Evolutionary conservation across 2,329 filamentous ascomycete species (phyloP), one percentile per base, ranked within the genome.

Genomic region (Helminthosporium solani): DNA sequence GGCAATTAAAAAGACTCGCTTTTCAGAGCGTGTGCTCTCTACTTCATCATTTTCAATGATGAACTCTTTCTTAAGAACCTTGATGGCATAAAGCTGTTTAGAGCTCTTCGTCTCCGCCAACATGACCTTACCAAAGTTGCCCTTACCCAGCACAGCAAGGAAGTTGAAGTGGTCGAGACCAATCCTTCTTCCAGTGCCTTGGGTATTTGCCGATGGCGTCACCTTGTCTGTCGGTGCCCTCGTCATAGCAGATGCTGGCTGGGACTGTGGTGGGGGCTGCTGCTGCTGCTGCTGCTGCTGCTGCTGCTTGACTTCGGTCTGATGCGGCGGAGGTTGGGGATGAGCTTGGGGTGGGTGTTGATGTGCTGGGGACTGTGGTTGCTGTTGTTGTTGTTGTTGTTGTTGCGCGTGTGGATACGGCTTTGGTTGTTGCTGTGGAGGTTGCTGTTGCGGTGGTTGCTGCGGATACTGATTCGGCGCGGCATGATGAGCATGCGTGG

Each of bases 61-160:
- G 70, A 99, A 99, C 71, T 99, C 94, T 76, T 99, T 99, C 81
- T 99, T 99, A 59, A 99, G 76, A 30, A 99, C 94, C 74, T 99
- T 99, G 73, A 99, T 99, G 46, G 94, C 94, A 69, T 97, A 99
- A 7, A 99, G 78, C 70, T 92, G 88, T 71, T 91, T 89, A 8
- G 88, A 85, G 44, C 84, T 85, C 78, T 99, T 99, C 1, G 94
- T 96, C 74, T 99, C 95, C 2, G 94, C 94, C 70, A 99, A 78
- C 94, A 99, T 99, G 74, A 99, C 94, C 74, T 99, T 99, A 71
- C 94, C 94, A 67, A 99, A 99, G 74, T 99, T 99, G 75, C 94
- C 94, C 74, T 99, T 99, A 67, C 94, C 94, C 55, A 99, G 82
- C 43, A 99, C 94, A 54, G 95, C 92, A 56, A 99, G 80, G 81